Percentiles rank a stretch among this genome's conserved stretches.
phyloP scores from a whole-genome alignment of 208 protist species.

The Crithidia thermophila region DNA sequence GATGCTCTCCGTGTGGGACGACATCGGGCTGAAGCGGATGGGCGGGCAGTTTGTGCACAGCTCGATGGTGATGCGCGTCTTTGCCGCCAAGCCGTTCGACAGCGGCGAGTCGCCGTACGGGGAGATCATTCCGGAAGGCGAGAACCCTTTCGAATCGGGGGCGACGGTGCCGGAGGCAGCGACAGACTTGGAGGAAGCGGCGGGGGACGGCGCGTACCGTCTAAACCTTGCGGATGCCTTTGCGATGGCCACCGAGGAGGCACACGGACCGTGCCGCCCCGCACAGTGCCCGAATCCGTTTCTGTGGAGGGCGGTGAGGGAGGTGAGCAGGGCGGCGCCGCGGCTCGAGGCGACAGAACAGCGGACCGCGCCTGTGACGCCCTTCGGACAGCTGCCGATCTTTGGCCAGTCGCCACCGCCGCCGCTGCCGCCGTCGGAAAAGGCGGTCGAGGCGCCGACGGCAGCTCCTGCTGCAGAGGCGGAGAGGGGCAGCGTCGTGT shows the following conservation, averaged over 20 bases:
- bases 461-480: not conserved
- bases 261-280: constrained; percentile 51
- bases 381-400: constrained; percentile 81
- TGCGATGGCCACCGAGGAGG: constrained; percentile 47
- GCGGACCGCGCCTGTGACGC: constrained; percentile 58
- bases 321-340: constrained; percentile 14
- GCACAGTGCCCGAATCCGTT: constrained; percentile 57
- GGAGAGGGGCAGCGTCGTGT: constrained; percentile 30
- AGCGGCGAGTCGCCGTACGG: constrained; percentile 53
- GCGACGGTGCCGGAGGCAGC: not conserved
- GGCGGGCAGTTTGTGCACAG: constrained; percentile 84
- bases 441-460: not conserved
- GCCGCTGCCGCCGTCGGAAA: not conserved
- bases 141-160: constrained; percentile 48
- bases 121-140: constrained; percentile 40
- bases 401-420: constrained; percentile 58
- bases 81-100: constrained; percentile 60
- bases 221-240: constrained; percentile 49
- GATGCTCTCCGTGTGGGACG: constrained; percentile 83
- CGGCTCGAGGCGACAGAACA: constrained; percentile 26
- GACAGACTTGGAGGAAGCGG: not conserved
- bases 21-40: constrained; percentile 69
- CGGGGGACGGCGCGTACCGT: constrained; percentile 13
- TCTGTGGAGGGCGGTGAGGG: constrained; percentile 14
- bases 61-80: constrained; percentile 89